Conservation (phyloP, 371 early-diverging fungal genomes). For the Mucor indicus region DNA sequence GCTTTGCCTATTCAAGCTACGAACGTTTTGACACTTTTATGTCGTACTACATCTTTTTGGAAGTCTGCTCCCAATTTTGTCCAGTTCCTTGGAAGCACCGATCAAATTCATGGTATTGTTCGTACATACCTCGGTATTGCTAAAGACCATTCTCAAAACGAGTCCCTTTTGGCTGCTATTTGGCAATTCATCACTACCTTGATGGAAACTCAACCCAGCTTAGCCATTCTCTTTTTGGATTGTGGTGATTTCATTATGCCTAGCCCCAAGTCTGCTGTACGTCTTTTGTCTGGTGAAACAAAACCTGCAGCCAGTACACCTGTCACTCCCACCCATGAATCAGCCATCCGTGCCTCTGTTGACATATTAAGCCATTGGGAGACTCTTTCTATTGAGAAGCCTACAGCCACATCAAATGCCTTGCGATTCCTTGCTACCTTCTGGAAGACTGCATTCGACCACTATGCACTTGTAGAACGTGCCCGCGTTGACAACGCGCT, state of each 20-base stretch:
- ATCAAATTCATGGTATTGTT: conserved; percentile 35
- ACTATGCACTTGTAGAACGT: conserved; percentile 44
- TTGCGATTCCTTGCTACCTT: conserved; percentile 43
- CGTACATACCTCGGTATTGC: conserved; percentile 33
- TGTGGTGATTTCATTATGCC: conserved; percentile 52
- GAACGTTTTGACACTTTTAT: conserved; percentile 29
- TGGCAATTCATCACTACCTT: conserved; percentile 42
- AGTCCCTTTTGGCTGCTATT: conserved; percentile 28
- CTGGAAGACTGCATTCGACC: conserved; percentile 48
- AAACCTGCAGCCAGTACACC: background rate
- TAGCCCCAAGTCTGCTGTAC: conserved; percentile 47
- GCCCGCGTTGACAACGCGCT: conserved; percentile 40
- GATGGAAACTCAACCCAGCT: conserved; percentile 42
- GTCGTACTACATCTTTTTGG: conserved; percentile 30
- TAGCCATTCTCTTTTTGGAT: conserved; percentile 44
- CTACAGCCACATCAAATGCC: conserved; percentile 35
- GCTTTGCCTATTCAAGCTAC: conserved; percentile 32
- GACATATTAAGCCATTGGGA: conserved; percentile 37
- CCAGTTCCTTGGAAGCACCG: conserved; percentile 38
- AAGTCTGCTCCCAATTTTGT: conserved; percentile 34
- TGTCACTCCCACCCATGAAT: conserved; percentile 13
- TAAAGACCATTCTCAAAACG: conserved; percentile 28
- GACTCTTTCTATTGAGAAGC: conserved; percentile 29
- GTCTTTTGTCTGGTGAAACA: conserved; percentile 45
- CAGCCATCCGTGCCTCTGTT: conserved; percentile 40